Base-by-base conservation (phyloP, 1,284 basidiomycete genomes). In the Stereum hirsutum region DNA sequence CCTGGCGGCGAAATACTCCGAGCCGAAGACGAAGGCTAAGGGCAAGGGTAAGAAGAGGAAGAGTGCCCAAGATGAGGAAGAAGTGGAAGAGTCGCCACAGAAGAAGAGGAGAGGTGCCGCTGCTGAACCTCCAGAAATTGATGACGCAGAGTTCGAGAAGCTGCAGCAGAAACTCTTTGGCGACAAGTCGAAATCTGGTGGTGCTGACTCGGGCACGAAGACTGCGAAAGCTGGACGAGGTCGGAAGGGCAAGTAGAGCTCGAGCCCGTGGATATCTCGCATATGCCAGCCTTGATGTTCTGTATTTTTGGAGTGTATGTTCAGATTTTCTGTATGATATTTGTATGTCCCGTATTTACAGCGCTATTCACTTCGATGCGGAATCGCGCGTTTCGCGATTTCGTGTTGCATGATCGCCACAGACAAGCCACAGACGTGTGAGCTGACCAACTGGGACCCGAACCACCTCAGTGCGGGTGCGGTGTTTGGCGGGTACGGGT, bases 1-100 rank as follows among this genome's bases (percentile, higher is more conserved):
- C 39, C 69, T 96, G 44, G 85, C 89, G 26, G 79, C 79, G 1
- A 96, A 95, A 62, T 96, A 96, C 57, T 69, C 72, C 14, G 75
- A 75, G 44, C 59, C 49, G 17, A 63, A 59, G 47, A 61, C 66
- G 10, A 57, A 58, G 38, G 43, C 56, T 39, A 72, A 64, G 54
- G 52, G 59, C 28, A 65, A 63, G 51, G 55, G 67, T 35, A 77
- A 74, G 57, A 69, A 74, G 41, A 78, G 75, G 66, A 53, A 4
- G 12, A 14, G 43, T 2, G 61, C 52, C 39, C 56, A 50, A 35
- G 64, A 57, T 17, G 59, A 57, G 14, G 62, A 61, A 21, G 68
- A 65, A 4, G 62, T 58, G n/a, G 60, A 60, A 5, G 61, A 62
- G 44, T 63, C 70, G n/a, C 68, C 73, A 11, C 70, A 63, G 56